Base-by-base conservation (phyloP, 2,329 filamentous ascomycete species). In the Fusarium lateritium region DNA sequence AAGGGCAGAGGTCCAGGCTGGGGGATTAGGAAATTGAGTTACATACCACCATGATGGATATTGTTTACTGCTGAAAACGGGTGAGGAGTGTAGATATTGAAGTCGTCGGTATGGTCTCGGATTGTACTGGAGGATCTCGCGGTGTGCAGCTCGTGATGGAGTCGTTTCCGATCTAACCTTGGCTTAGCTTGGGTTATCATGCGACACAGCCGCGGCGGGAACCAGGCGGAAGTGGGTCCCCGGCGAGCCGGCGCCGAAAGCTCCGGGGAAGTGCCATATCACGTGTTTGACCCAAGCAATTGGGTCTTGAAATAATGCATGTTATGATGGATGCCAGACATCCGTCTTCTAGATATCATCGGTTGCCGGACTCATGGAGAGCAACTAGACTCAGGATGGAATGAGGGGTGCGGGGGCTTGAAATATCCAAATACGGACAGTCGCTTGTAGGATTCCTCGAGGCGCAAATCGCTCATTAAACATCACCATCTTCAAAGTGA, bases 21-120 rank as follows among this genome's bases (percentile, higher is more conserved):
- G 46, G 51, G 22, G 31, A 39, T 52, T n/a, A 28, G 24, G 47
- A 61, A 36, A 50, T 38, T 49, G 34, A 24, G 54, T 49, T 46
- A 77, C 77, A 46, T 77, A 79, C 77, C 72, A 79, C 77, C 77
- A 79, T 79, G 61, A 59, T 78, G 66, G 50, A 17, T 31, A 22
- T 38, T 49, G 28, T 34, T 52, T 59, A 21, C 42, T n/a, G 19
- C 21, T 39, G n/a, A 22, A 36, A 28, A 26, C 26, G 34, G 22
- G 40, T 40, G 28, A 17, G 13, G 22, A 44, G 19, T 54, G 43
- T 46, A 57, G 47, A 43, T 44, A 43, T 62, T 46, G 47, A 36
- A 24, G 34, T 45, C 39, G 49, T 58, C 40, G 50, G 19, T 34
- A 21, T 45, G 51, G 24, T 49, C 46, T 33, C 22, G 15, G 15